Evolutionary conservation across 176 grass and related monocot genomes (phyloP).

Genomic region (Puya raimondii): DNA sequence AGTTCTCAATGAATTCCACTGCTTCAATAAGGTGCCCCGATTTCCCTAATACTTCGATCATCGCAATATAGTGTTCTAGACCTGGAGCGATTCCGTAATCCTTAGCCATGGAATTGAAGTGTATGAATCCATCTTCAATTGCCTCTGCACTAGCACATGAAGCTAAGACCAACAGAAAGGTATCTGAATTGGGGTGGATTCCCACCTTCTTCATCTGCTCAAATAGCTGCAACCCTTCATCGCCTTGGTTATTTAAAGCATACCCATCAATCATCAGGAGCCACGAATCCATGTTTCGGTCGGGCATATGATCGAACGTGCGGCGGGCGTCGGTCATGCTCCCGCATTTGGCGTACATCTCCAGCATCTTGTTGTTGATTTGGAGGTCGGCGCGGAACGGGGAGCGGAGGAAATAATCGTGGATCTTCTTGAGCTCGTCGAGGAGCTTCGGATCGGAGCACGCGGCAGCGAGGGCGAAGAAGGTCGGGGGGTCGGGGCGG

Average conservation of each 20-base stretch:
- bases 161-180: conserved; percentile 45
- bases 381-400: conserved; percentile 49
- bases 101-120: conserved; percentile 65
- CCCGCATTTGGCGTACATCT: conserved; percentile 52
- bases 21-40: conserved; percentile 73
- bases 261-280: conserved; percentile 79
- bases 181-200: conserved; percentile 30
- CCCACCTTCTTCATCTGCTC: conserved; percentile 48
- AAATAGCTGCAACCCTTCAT: conserved; percentile 53
- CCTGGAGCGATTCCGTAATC: conserved; percentile 51
- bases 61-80: conserved; percentile 54
- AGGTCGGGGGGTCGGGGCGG: conserved; percentile 29
- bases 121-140: conserved; percentile 71
- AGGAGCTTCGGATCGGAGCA: conserved; percentile 47
- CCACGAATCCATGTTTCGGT: conserved; percentile 71
- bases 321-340: conserved; percentile 59
- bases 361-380: conserved; percentile 61
- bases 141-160: conserved; percentile 76
- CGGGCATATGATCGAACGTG: conserved; percentile 79
- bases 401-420: conserved; percentile 80
- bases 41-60: conserved; percentile 72
- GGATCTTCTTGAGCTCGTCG: conserved; percentile 64
- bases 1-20: conserved; percentile 70
- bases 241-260: conserved; percentile 44
- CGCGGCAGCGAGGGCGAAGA: conserved; percentile 49